Evolutionary conservation across 225 moss, liverwort and hornwort species (phyloP), one percentile per base, ranked within the genome.

Genomic region (Physcomitrium patens): DNA sequence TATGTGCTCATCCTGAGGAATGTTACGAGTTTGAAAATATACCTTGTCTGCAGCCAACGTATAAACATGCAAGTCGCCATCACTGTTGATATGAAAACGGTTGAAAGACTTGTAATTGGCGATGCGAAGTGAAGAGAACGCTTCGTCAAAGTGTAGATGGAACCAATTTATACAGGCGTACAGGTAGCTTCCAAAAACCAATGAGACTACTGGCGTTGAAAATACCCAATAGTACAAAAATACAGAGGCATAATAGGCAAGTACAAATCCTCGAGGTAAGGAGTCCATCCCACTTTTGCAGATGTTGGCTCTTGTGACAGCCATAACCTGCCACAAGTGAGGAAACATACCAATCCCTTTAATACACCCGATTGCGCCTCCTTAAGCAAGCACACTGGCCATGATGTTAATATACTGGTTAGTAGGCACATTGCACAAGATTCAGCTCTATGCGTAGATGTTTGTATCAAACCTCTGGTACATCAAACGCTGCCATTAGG

Each of bases 211-310:
- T 18, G 99, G 99, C 15, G 99, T 99, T 67, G 99, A 99, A 72
- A 99, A 99, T 15, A 99, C 93, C 99, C 99, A 99, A 71, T 99
- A 99, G 68, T 99, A 99, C 44, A 93, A 74, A 77, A 99, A 99
- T 43, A 99, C 91, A 8, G 97, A 93, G 24, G 88, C 85, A 62
- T 99, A 99, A 69, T 99, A 99, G 12, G 93, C 87, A 31, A 99
- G 81, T 47, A 99, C 82, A 62, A 89, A 93, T 61, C 93, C 93
- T 79, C 99, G 82, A 8, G 99, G 95, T 57, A 99, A 79, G 48
- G 91, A 86, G 18, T 84, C 80, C 77, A 99, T 78, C 41, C 99
- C 99, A 68, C 82, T 82, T 84, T 88, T 88, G 83, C 99, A 99
- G 73, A 99, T 95, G 75, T 79, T 88, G 73, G 83, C 86, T 71